Evolutionary conservation across 352 stramenopile genomes (phyloP), one percentile per base, ranked within the genome.

Genomic region (Phytopythium aichiense): DNA sequence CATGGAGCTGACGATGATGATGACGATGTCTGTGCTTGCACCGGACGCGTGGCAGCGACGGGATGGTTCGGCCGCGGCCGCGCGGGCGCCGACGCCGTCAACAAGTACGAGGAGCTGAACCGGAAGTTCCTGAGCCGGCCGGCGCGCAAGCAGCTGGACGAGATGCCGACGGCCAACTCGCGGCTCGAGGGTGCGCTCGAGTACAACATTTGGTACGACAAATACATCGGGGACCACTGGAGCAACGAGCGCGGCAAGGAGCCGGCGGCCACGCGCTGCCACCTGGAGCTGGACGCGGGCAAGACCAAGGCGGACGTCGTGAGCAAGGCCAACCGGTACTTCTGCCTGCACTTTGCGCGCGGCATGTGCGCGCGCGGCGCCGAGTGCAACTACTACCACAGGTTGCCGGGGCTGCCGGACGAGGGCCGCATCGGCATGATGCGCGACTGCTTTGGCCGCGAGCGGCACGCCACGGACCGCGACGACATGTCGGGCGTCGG

Each of bases 171-270:
- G 16, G 81, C 76, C 50, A 95, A 95, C 53, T 88, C 89, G 28
- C 90, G 88, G 50, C 65, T 97, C 15, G 91, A 98, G 71, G 93
- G 93, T 30, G 88, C 85, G 25, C 88, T 97, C 58, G 91, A 98
- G 72, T 98, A 97, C 82, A 98, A 98, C 64, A 98, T 98, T 54
- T 98, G 91, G 91, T 98, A 98, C 73, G 88, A 94, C 65, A 96
- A 96, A 74, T 97, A 92, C 73, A 74, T 95, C 25, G 93, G 92
- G 9, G 92, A 98, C 64, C 80, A 97, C 66, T 97, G 88, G 90
- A 76, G 77, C 68, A 83, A 96, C 68, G 70, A 87, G 45, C 84
- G 88, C 51, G 77, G 84, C 40, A 84, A 93, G 42, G 92, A 98
- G 31, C 81, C 89, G 0, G 92, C 93, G 11, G 72, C 90, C 3